These are phyloP conservation scores for Rhizopogon roseolus DNA, from an alignment of 768 basidiomycete genomes.

Conservation along the genomic window DNA sequence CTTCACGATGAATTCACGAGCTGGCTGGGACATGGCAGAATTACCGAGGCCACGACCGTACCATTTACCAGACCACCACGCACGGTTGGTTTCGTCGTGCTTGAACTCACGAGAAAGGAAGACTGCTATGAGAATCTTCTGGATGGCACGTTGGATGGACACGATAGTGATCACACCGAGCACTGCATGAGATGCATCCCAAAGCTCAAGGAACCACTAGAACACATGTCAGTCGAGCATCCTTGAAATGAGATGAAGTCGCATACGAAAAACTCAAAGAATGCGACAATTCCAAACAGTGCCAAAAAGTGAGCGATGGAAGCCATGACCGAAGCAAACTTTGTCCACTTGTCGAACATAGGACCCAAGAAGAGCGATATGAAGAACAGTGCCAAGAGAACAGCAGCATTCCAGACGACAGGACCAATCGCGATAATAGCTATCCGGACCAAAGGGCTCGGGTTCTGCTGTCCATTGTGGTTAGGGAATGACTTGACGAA, in stretches of 20 bases:
- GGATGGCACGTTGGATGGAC: constrained; percentile 86
- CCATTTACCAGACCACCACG: constrained; percentile 99
- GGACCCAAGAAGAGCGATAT: constrained; percentile 91
- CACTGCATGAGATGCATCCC: constrained; percentile 96
- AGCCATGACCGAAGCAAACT: constrained; percentile 93
- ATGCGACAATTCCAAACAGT: constrained; percentile 77
- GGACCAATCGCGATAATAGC: constrained; percentile 87
- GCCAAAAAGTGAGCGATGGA: constrained; percentile 79
- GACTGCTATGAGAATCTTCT: constrained; percentile 91
- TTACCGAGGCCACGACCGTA: constrained; percentile 89
- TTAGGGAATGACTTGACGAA: constrained; percentile 90
- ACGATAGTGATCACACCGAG: constrained; percentile 88
- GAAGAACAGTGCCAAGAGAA: constrained; percentile 84
- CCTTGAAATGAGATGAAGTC: constrained; percentile 18
- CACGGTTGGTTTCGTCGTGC: constrained; percentile 96
- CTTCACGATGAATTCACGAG: constrained; percentile 97
- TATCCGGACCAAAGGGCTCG: constrained; percentile 89
- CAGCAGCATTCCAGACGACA: constrained; percentile 89
- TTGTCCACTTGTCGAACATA: constrained; percentile 77
- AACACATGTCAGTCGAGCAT: background rate
- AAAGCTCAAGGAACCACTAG: constrained; percentile 94
- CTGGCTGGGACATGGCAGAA: constrained; percentile 93
- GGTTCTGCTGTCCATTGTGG: constrained; percentile 51
- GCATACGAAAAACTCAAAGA: constrained; percentile 96
- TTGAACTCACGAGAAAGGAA: constrained; percentile 97